Conservation (phyloP, 306 rosid genomes). For the peach (Prunus persica) region Prunus_persica_NCBIv2 NC_034011.1:20730001-20730500, state of each 20-base stretch:
- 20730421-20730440: slow-evolving; percentile 87
- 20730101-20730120: slow-evolving; percentile 71
- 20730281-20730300: neutral
- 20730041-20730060: slow-evolving; percentile 1
- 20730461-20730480: slow-evolving; percentile 92
- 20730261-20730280: slow-evolving; percentile 94
- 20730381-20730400: slow-evolving; percentile 88
- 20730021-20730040: neutral
- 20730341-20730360: neutral
- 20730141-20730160: slow-evolving; percentile 56
- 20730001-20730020: neutral
- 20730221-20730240: slow-evolving; percentile 78
- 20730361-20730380: slow-evolving; percentile 37
- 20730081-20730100: slow-evolving; percentile 78
- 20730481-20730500: slow-evolving; percentile 66
- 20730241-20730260: slow-evolving; percentile 70
- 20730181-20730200: slow-evolving; percentile 79
- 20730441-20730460: slow-evolving; percentile 97
- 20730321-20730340: slow-evolving; percentile 1
- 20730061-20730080: neutral
- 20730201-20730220: slow-evolving; percentile 73
- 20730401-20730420: slow-evolving; percentile 82
- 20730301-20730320: neutral
- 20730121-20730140: slow-evolving; percentile 58
- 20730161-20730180: slow-evolving; percentile 53